Base-by-base conservation (phyloP, 768 basidiomycete species). In the Calocybe gangraenosa region DNA sequence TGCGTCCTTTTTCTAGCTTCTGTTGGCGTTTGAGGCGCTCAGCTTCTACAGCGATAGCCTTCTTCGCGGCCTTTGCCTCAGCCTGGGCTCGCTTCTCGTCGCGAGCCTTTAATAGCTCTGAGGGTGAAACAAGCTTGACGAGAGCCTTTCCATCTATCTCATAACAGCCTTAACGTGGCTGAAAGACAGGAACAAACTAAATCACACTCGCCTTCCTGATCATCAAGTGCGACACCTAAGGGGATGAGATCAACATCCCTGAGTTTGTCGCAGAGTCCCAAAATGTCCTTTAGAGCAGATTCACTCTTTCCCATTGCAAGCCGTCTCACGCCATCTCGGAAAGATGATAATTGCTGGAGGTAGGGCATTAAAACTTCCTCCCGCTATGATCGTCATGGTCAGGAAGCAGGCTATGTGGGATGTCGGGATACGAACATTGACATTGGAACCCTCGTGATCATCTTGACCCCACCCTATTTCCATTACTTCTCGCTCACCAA, bases 201-300 rank as follows among this genome's bases (percentile, higher is more conserved):
- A 47, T 11, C 30, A 18, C 25, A 62, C 69, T 40, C 50, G 84
- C 92, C 92, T 73, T 94, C 92, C 68, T 92, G 91, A 69, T 99
- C 96, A 61, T 98, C 96, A 25, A 99, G 70, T 7, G 93, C 93
- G 5, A 99, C 91, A 7, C 96, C 96, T 40, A 98, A 72, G n/a
- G 92, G 85, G 34, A 94, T 84, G 34, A 97, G 70, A 58, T 96
- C 94, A 25, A 78, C 71, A 60, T 98, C 95, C 13, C 96, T 81
- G 48, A 99, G 75, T 52, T 80, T 82, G 68, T 99, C 96, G 57
- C 84, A 93, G 18, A 96, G 77, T 17, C 80, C 75, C 37, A 99
- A 69, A 51, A 97, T 88, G 50, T 94, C 88, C 60, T 82, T 82
- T 31, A 86, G 63, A 2, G 87, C 76, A 15, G 73, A 66, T 8